Percentiles rank a stretch among this genome's conserved stretches.
Conservation (phyloP, 2,329 filamentous ascomycete genomes). For the Helicocarpus griseus region DNA sequence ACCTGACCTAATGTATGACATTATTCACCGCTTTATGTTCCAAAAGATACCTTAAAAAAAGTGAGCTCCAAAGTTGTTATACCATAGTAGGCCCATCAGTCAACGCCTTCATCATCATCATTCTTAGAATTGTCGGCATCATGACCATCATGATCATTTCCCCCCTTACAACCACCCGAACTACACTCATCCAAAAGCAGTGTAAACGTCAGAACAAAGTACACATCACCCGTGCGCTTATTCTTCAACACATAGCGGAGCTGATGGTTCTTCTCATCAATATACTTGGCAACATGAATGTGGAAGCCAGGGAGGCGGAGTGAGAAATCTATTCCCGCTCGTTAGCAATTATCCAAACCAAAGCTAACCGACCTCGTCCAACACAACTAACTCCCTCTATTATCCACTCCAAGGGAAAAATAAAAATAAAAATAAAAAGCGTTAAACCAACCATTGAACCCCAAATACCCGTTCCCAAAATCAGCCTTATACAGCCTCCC, state of each 20-base stretch:
- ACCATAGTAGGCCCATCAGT: too few species aligned
- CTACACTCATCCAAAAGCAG: conserved; percentile 43
- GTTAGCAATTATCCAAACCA: too few species aligned
- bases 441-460: conserved; percentile 56
- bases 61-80: not conserved
- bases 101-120: not conserved
- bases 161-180: conserved; percentile 7
- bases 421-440: conserved; percentile 1
- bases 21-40: too few species aligned
- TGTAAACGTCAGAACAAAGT: conserved; percentile 74
- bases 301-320: conserved; percentile 29
- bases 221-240: conserved; percentile 59
- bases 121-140: not conserved
- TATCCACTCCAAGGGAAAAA: not conserved
- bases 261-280: conserved; percentile 63
- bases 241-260: conserved; percentile 91
- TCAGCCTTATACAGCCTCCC: conserved; percentile 54
- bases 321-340: conserved; percentile 27
- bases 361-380: too few species aligned
- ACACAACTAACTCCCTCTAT: not conserved
- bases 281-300: conserved; percentile 28
- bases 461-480: conserved; percentile 88
- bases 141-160: not conserved
- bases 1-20: too few species aligned
- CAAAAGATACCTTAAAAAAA: too few species aligned